Evolutionary conservation across 2,329 filamentous ascomycete species (phyloP).

Genomic region (Nemania serpens): DNA sequence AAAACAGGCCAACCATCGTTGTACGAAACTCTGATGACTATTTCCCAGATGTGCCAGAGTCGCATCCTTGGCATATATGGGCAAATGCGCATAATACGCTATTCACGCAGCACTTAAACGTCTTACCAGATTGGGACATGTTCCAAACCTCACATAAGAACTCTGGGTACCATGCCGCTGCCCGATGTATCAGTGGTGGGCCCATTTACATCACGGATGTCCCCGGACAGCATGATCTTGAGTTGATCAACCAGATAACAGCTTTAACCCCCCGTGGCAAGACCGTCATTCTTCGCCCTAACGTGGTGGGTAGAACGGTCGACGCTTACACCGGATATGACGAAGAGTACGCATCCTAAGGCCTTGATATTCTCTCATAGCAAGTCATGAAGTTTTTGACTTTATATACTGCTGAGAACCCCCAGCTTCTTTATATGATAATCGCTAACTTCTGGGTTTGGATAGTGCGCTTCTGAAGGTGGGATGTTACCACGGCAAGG

Average conservation of each 20-base stretch:
- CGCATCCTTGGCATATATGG: slow-evolving; percentile 95
- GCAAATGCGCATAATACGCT: slow-evolving; percentile 89
- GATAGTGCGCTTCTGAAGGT: slow-evolving; percentile 69
- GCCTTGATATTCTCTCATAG: neutral
- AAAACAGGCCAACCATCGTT: slow-evolving; percentile 73
- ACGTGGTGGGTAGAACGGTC: slow-evolving; percentile 71
- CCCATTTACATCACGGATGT: slow-evolving; percentile 94
- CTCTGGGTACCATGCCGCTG: slow-evolving; percentile 85
- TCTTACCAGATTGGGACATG: slow-evolving; percentile 82
- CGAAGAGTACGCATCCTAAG: slow-evolving; percentile 52
- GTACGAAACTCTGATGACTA: slow-evolving; percentile 91
- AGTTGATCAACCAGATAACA: slow-evolving; percentile 80
- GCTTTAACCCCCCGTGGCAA: slow-evolving; percentile 71
- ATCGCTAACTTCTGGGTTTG: neutral
- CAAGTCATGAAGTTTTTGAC: neutral
- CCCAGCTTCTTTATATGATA: neutral
- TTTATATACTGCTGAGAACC: neutral
- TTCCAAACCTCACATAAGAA: slow-evolving; percentile 70
- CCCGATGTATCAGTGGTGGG: slow-evolving; percentile 85
- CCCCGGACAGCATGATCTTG: slow-evolving; percentile 78
- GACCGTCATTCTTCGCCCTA: slow-evolving; percentile 82
- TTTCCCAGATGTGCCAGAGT: slow-evolving; percentile 79
- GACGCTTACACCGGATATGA: slow-evolving; percentile 78
- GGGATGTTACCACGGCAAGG: slow-evolving; percentile 73
- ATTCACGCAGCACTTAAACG: slow-evolving; percentile 81